Evolutionary conservation across 192 early-diverging fungal species (phyloP).

Genomic region (Diversispora epigaea): DNA sequence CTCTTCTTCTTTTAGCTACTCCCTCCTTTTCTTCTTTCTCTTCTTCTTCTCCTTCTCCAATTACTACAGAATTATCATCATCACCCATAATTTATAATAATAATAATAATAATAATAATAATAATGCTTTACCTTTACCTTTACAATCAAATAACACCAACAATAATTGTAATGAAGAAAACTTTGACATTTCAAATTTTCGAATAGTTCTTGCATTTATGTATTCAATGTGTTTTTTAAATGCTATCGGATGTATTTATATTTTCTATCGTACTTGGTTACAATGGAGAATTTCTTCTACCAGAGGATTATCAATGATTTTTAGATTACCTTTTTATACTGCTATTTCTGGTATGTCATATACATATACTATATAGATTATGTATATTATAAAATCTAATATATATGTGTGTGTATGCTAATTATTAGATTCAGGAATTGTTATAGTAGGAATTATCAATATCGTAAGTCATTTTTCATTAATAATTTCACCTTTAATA

Average conservation of each 20-base stretch:
- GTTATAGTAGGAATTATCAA: neutral
- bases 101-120: too few species aligned
- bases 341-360: neutral
- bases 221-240: neutral
- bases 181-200: neutral
- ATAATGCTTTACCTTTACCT: too few species aligned
- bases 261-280: conserved; percentile 1
- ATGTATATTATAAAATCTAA: neutral
- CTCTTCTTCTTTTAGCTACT: too few species aligned
- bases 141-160: too few species aligned
- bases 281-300: neutral
- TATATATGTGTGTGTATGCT: neutral
- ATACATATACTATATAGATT: neutral
- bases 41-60: too few species aligned
- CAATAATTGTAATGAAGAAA: neutral
- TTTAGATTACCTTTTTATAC: conserved; percentile 11
- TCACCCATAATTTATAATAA: too few species aligned
- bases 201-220: neutral
- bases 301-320: neutral
- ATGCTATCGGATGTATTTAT: neutral
- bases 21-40: too few species aligned
- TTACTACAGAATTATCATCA: too few species aligned
- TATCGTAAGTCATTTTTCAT: neutral
- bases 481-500: neutral
- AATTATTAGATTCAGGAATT: neutral